phyloP scores from a whole-genome alignment of 805 yeast genomes.

The Zygotorulaspora danielsina region DNA sequence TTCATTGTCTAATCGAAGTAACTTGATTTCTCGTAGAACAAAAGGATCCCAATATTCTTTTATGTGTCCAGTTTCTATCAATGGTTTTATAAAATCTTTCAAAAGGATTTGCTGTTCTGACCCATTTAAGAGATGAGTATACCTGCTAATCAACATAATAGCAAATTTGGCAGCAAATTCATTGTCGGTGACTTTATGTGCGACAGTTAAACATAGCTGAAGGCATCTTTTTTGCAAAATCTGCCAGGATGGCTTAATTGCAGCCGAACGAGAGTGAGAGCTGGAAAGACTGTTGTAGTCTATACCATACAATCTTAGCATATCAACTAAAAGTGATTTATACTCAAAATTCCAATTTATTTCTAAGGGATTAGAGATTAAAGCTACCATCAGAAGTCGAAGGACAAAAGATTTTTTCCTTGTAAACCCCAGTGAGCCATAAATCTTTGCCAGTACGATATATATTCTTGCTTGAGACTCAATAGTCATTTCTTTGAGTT shows the following conservation, averaged over 20 bases:
- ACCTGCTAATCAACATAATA: slow-evolving; percentile 52
- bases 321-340: slow-evolving; percentile 43
- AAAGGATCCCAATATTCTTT: slow-evolving; percentile 70
- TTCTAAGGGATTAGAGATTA: slow-evolving; percentile 40
- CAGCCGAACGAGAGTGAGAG: slow-evolving; percentile 23
- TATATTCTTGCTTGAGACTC: slow-evolving; percentile 59
- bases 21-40: slow-evolving; percentile 49
- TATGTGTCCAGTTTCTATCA: slow-evolving; percentile 23
- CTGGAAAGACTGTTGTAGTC: slow-evolving; percentile 37
- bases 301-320: slow-evolving; percentile 54
- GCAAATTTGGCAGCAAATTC: slow-evolving; percentile 45
- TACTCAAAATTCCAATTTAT: slow-evolving; percentile 33
- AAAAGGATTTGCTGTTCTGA: slow-evolving; percentile 53
- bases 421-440: slow-evolving; percentile 52
- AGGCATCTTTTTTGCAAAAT: slow-evolving; percentile 54
- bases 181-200: slow-evolving; percentile 48
- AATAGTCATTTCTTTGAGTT: slow-evolving; percentile 43
- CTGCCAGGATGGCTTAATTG: slow-evolving; percentile 46
- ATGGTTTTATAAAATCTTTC: slow-evolving; percentile 28
- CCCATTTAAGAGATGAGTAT: slow-evolving; percentile 47
- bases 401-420: slow-evolving; percentile 70
- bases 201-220: slow-evolving; percentile 48
- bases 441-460: slow-evolving; percentile 60
- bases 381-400: slow-evolving; percentile 54
- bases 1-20: slow-evolving; percentile 33